phyloP scores from a whole-genome alignment of 805 yeast species.

The Pichia rugopelliculosa region DNA sequence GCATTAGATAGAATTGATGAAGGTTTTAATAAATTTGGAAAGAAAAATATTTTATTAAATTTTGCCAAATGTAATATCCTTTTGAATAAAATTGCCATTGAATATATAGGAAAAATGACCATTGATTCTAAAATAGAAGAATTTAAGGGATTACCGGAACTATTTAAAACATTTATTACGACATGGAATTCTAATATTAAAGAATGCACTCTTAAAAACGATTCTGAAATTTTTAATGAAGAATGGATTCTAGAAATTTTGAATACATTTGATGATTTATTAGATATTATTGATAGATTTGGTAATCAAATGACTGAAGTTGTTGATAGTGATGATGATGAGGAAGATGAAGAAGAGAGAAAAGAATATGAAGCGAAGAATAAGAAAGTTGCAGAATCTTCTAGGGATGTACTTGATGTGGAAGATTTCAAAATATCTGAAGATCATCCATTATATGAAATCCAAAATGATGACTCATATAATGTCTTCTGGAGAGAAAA shows the following conservation, averaged over 20 bases:
- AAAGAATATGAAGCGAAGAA: slow-evolving; percentile 34
- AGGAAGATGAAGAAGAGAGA: slow-evolving; percentile 45
- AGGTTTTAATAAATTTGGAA: slow-evolving; percentile 48
- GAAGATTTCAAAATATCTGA: slow-evolving; percentile 34
- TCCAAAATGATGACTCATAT: slow-evolving; percentile 33
- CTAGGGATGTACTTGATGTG: neutral
- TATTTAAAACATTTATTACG: slow-evolving; percentile 40
- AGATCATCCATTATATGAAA: slow-evolving; percentile 49
- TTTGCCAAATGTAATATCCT: slow-evolving; percentile 51
- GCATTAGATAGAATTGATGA: slow-evolving; percentile 61
- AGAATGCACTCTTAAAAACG: slow-evolving; percentile 19
- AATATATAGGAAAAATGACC: slow-evolving; percentile 45
- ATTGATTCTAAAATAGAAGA: slow-evolving; percentile 31
- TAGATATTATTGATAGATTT: slow-evolving; percentile 61
- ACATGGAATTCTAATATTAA: slow-evolving; percentile 39
- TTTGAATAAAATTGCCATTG: slow-evolving; percentile 52
- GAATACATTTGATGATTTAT: slow-evolving; percentile 55
- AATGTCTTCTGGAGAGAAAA: slow-evolving; percentile 52
- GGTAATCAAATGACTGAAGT: slow-evolving; percentile 56
- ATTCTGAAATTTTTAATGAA: slow-evolving; percentile 17
- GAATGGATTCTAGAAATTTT: slow-evolving; percentile 41
- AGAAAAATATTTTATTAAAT: slow-evolving; percentile 35
- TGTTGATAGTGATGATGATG: slow-evolving; percentile 45
- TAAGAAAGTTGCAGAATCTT: slow-evolving; percentile 15
- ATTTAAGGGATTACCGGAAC: slow-evolving; percentile 30